These are phyloP conservation scores for Raddia distichophylla DNA, from an alignment of 176 grass and related monocot genomes.

Conservation along the genomic window DNA sequence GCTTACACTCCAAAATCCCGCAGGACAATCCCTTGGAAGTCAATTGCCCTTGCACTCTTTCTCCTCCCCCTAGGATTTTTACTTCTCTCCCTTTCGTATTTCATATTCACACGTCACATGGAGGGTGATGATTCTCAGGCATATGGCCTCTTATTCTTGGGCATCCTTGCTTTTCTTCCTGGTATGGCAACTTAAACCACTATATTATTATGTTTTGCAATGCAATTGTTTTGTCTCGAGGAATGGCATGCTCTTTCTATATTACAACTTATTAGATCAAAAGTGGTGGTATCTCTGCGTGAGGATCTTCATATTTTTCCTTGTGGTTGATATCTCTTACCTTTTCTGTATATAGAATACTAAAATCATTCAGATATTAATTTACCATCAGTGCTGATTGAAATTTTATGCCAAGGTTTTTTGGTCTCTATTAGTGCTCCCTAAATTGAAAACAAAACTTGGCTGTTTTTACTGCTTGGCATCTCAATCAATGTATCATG, in stretches of 20 bases:
- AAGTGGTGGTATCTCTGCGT: background rate
- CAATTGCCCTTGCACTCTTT: conserved; percentile 63
- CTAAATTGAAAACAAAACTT: background rate
- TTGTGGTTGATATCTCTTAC: background rate
- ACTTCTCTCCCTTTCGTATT: conserved; percentile 62
- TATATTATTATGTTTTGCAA: background rate
- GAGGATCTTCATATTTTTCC: background rate
- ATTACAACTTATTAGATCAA: background rate
- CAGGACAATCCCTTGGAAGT: conserved; percentile 69
- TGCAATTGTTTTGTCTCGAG: background rate
- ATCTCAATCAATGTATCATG: background rate
- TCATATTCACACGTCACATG: conserved; percentile 69
- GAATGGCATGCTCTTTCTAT: background rate
- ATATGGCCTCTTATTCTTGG: conserved; percentile 62
- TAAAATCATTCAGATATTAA: background rate
- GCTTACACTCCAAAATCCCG: conserved; percentile 51
- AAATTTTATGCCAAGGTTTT: background rate
- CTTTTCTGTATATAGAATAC: background rate
- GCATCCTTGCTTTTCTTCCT: conserved; percentile 72
- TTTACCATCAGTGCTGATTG: background rate
- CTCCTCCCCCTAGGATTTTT: conserved; percentile 50
- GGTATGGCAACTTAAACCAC: conserved; percentile 51
- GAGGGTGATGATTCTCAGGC: conserved; percentile 65
- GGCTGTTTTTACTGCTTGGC: background rate
- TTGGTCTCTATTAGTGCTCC: background rate